Conservation (phyloP, 2,329 filamentous ascomycete species). For the Zalaria sp. region DNA sequence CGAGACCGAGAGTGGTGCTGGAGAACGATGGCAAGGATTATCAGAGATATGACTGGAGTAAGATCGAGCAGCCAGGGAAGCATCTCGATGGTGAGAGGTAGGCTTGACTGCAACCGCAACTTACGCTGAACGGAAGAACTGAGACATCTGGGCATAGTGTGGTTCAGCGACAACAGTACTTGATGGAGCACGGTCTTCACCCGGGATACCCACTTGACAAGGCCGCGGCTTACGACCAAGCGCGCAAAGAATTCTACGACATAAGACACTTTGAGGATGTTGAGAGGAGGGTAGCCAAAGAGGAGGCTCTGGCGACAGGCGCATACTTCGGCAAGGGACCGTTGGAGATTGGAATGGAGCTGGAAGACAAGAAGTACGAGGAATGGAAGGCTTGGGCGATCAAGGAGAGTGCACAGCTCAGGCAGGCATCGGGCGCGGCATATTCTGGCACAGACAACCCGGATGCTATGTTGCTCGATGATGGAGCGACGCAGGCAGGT, state of each 20-base stretch:
- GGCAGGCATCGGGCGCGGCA: conserved; percentile 32
- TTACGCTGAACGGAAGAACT: conserved; percentile 2
- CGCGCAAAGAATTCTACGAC: conserved; percentile 80
- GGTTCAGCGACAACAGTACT: conserved; percentile 77
- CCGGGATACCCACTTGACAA: conserved; percentile 11
- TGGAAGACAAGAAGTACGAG: conserved; percentile 71
- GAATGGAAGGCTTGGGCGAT: conserved; percentile 72
- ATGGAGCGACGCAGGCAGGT: conserved; percentile 17
- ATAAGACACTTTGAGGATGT: conserved; percentile 72
- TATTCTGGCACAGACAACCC: conserved; percentile 22
- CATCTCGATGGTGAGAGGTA: conserved; percentile 76
- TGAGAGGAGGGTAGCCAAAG: conserved; percentile 64
- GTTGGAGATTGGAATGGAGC: conserved; percentile 62
- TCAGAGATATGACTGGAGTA: conserved; percentile 63
- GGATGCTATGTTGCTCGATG: conserved; percentile 12
- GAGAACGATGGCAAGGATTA: conserved; percentile 77
- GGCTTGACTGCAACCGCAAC: conserved; percentile 11
- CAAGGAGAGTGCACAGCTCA: conserved; percentile 33
- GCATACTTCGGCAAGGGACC: conserved; percentile 74
- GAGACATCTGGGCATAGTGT: conserved; percentile 33
- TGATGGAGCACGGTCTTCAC: conserved; percentile 43
- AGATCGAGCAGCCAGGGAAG: conserved; percentile 59
- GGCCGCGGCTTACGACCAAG: conserved; percentile 67
- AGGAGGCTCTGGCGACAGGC: conserved; percentile 75
- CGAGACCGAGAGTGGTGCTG: conserved; percentile 69